A percentile compares a stretch with the other conserved stretches of the same genome.
These are phyloP conservation scores for Amorphotheca resinae DNA, from an alignment of 495 filamentous ascomycete species.

Conservation along the genomic window DNA sequence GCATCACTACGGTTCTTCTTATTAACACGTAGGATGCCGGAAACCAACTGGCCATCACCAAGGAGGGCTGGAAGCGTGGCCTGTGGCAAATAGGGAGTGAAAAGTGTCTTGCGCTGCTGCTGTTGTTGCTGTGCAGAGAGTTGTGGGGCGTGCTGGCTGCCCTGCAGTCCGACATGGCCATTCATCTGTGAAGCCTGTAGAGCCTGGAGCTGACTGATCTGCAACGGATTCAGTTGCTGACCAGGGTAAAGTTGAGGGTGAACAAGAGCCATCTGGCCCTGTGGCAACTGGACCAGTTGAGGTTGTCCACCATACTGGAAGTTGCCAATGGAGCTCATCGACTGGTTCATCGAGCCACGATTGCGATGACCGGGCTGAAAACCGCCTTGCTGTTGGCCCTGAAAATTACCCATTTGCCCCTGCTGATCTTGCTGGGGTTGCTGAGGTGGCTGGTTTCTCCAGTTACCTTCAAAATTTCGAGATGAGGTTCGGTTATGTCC, in stretches of 20 bases:
- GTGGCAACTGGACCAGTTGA: slow-evolving; percentile 75
- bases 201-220: slow-evolving; percentile 83
- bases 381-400: slow-evolving; percentile 44
- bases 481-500: slow-evolving; percentile 69
- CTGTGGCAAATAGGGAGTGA: slow-evolving; percentile 95
- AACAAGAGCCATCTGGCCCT: slow-evolving; percentile 65
- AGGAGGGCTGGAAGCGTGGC: slow-evolving; percentile 86
- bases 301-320: slow-evolving; percentile 92
- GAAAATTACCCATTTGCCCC: slow-evolving; percentile 48
- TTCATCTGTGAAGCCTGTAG: slow-evolving; percentile 79
- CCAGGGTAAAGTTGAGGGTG: slow-evolving; percentile 61
- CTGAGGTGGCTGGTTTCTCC: slow-evolving; percentile 69
- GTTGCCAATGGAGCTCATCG: slow-evolving; percentile 67
- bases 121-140: slow-evolving; percentile 56
- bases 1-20: slow-evolving; percentile 99
- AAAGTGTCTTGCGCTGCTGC: slow-evolving; percentile 94
- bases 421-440: slow-evolving; percentile 29
- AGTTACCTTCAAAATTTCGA: slow-evolving; percentile 94
- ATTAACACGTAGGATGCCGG: slow-evolving; percentile 93
- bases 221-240: slow-evolving; percentile 80
- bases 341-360: slow-evolving; percentile 66
- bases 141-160: slow-evolving; percentile 66
- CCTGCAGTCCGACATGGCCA: slow-evolving; percentile 55
- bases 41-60: slow-evolving; percentile 84
- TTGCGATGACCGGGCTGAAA: slow-evolving; percentile 91